Conservation (phyloP, 2,329 filamentous ascomycete species). For the Fusarium caatingaense region DNA sequence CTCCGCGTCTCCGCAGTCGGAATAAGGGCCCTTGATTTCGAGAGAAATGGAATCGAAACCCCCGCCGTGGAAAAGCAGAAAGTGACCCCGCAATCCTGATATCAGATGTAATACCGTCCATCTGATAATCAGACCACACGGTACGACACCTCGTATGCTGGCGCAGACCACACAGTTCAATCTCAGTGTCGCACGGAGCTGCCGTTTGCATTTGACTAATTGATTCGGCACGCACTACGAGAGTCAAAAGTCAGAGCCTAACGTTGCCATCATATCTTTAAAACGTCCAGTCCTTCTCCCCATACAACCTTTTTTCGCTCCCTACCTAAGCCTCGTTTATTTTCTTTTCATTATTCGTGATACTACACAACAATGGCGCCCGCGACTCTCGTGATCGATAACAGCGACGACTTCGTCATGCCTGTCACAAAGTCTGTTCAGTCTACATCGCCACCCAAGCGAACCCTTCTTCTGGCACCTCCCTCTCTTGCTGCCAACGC, state of each 20-base stretch:
- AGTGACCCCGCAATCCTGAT: slow-evolving; percentile 45
- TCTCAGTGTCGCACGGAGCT: slow-evolving; percentile 13
- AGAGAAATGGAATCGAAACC: slow-evolving; percentile 34
- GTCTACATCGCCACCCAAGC: slow-evolving; percentile 50
- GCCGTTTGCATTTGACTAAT: slow-evolving; percentile 45
- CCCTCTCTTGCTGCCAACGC: slow-evolving; percentile 90
- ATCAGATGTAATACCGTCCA: slow-evolving; percentile 41
- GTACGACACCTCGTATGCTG: background rate
- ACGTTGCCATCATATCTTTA: slow-evolving; percentile 34
- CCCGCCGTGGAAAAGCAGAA: slow-evolving; percentile 45
- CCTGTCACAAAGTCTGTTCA: slow-evolving; percentile 39
- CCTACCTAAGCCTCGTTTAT: slow-evolving; percentile 2
- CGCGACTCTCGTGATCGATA: slow-evolving; percentile 65
- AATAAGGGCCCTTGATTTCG: slow-evolving; percentile 35
- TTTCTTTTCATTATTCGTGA: slow-evolving; percentile 4
- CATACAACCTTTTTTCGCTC: background rate
- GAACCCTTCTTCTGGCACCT: slow-evolving; percentile 87
- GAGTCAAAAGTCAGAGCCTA: slow-evolving; percentile 41
- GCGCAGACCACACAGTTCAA: slow-evolving; percentile 33
- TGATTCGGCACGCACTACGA: slow-evolving; percentile 24
- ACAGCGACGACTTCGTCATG: slow-evolving; percentile 63
- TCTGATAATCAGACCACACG: slow-evolving; percentile 23
- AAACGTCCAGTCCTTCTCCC: slow-evolving; percentile 24
- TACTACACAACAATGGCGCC: slow-evolving; percentile 58
- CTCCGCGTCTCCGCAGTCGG: slow-evolving; percentile 48